Conservation (phyloP, 2,329 filamentous ascomycete genomes). For the Fusarium acutatum region DNA sequence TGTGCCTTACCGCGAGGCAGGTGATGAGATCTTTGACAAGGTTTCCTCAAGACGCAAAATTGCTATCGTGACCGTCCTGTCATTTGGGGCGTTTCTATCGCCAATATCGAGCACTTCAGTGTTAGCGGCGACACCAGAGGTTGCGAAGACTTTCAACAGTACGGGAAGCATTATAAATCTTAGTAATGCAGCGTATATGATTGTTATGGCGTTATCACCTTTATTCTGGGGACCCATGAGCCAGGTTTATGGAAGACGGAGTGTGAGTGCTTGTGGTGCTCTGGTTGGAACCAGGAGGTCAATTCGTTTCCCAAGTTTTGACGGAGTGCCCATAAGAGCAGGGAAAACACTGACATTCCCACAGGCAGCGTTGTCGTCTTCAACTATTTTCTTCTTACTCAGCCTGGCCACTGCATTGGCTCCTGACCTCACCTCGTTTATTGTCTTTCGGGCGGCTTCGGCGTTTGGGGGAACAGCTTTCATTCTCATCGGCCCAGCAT, state of each 20-base stretch:
- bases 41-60: slow-evolving; percentile 70
- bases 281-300: not conserved
- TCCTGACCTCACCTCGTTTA: slow-evolving; percentile 75
- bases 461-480: slow-evolving; percentile 81
- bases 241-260: slow-evolving; percentile 68
- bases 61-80: slow-evolving; percentile 73
- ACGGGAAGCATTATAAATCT: slow-evolving; percentile 76
- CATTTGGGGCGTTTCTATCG: slow-evolving; percentile 79
- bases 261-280: slow-evolving; percentile 51
- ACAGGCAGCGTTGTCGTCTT: slow-evolving; percentile 60
- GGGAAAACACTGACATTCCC: not conserved
- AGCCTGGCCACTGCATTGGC: slow-evolving; percentile 78
- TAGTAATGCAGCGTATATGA: slow-evolving; percentile 78
- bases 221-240: slow-evolving; percentile 78
- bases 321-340: not conserved
- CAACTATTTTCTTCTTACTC: slow-evolving; percentile 71
- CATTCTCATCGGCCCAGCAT: slow-evolving; percentile 74
- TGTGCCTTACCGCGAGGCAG: slow-evolving; percentile 40
- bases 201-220: slow-evolving; percentile 76
- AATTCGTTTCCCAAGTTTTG: not conserved
- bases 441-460: slow-evolving; percentile 77
- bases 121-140: slow-evolving; percentile 77
- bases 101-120: slow-evolving; percentile 80
- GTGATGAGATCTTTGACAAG: slow-evolving; percentile 69
- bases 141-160: slow-evolving; percentile 70